Base-by-base conservation (phyloP, 306 rosid genomes). In the Begonia fuchsioides region DNA sequence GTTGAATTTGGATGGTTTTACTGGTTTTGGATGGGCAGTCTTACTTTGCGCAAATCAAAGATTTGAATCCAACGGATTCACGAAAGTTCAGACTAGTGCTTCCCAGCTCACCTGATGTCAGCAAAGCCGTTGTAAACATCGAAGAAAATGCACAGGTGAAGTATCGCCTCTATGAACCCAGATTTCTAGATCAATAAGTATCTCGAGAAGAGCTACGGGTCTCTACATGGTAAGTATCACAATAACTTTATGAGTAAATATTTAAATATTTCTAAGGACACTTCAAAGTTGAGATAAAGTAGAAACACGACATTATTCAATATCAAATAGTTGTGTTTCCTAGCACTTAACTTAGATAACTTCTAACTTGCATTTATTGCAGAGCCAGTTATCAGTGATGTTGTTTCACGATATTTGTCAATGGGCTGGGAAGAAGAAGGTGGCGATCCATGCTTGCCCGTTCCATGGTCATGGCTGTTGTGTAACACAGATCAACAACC, bases 1-100 rank as follows among this genome's bases (percentile, higher is more conserved):
- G 63, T 56, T 90, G 68, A 77, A 81, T 74, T 69, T 90, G 87
- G 87, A 81, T 49, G 95, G 85, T 51, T 90, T 90, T 75, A 95
- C 98, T 44, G 93, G 76, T 43, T 47, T 50, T 16, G 95, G 87
- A 38, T 75, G 98, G 94, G 98, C 98, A 19, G 14, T 67, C 59
- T 65, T 90, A 90, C 76, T 78, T 90, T 48, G 94, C 98, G 5
- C 95, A 90, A 76, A 85, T 90, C 63, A 95, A 90, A 77, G 94
- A 85, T 63, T 69, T 90, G 58, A 66, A 46, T 46, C 41, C 64
- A 43, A 57, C 75, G 32, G 81, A 85, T 57, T 66, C 98, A 44
- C 75, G 98, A 69, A 90, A 90, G 54, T 90, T 90, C 73, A 73
- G 85, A 72, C 85, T 90, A 15, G 76, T 79, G 18, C 93, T 79